Evolutionary conservation across 768 basidiomycete genomes (phyloP), one percentile per base, ranked within the genome.

Genomic region (Udeniomyces megalosporus): DNA sequence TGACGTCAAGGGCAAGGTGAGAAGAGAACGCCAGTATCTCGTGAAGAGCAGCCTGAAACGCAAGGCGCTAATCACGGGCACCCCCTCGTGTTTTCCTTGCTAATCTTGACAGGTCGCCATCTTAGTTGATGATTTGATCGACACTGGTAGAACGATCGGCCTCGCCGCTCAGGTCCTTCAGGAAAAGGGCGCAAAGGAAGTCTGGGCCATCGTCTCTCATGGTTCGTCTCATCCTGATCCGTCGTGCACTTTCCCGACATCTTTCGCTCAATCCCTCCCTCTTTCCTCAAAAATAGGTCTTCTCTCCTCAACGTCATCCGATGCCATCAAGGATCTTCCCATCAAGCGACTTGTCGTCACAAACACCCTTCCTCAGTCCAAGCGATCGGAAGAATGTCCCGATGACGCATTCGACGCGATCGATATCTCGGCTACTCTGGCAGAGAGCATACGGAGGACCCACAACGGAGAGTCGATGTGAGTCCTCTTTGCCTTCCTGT

Each of bases 331-430:
- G 69, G 78, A 78, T 68, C 86, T 86, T 63, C 80, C 80, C 59
- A 79, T 99, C 71, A 85, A 89, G 76, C 90, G 93, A 78, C 76
- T 99, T 72, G 89, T 97, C 61, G 93, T 99, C 70, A 97, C 95
- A 70, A 99, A 99, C 77, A 95, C 92, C 74, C 81, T 97, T 45
- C 95, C 95, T 58, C 95, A 97, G 74, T 71, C 78, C 55, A 82
- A 77, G 8, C 57, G 74, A 69, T 88, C 92, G 75, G 80, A 82
- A 73, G 80, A 76, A 44, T 73, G 71, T 58, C 24, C 50, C 58
- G 88, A 87, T 74, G 73, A 74, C 47, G 88, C 89, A 76, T 81
- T 99, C 47, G 88, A 91, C 76, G 88, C 91, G 58, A 84, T 99
- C 68, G 92, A 97, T 76, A 84, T 99, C 67, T 88, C 89, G 28